A percentile compares a stretch with the other conserved stretches of the same genome.
Conservation (phyloP, 2,329 filamentous ascomycete genomes). For the Diplodia corticola region DNA sequence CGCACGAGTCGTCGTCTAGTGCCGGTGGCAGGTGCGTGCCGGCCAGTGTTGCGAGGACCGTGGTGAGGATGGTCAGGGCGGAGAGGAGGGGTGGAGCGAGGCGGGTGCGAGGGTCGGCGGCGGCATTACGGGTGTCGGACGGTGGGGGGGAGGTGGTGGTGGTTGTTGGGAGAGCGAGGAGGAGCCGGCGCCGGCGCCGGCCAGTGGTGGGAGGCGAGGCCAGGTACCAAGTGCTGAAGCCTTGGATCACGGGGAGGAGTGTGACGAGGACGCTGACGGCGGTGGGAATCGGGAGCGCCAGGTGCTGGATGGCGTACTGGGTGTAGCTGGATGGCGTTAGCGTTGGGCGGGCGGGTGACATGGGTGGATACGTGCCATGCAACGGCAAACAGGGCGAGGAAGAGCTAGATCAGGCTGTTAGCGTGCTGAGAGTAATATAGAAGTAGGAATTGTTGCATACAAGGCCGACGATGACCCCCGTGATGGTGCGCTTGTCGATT, state of each 20-base stretch:
- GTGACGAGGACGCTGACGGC: constrained; percentile 36
- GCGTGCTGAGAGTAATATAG: background rate
- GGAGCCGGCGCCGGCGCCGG: too few relatives aligned
- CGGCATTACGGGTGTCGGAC: too few relatives aligned
- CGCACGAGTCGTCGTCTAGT: constrained; percentile 50
- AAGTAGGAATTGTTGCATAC: too few relatives aligned
- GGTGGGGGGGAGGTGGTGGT: constrained; percentile 26
- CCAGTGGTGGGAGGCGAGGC: constrained; percentile 20
- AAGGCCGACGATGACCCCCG: too few relatives aligned
- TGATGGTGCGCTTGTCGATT: too few relatives aligned
- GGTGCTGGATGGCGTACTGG: constrained; percentile 7
- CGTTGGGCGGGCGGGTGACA: background rate
- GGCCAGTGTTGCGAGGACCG: constrained; percentile 40
- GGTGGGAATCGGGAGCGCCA: constrained; percentile 39
- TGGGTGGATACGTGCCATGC: constrained; percentile 28
- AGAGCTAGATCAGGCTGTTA: constrained; percentile 31
- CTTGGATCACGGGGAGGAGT: constrained; percentile 39
- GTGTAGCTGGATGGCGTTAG: constrained; percentile 2
- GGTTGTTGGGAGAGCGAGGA: constrained; percentile 31
- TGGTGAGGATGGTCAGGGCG: constrained; percentile 35
- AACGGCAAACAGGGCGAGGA: constrained; percentile 35
- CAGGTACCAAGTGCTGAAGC: constrained; percentile 31
- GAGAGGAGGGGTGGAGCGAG: constrained; percentile 24
- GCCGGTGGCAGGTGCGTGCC: constrained; percentile 34
- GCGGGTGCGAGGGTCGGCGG: constrained; percentile 22